These are phyloP conservation scores for Fraxinus greggii DNA, from an alignment of 305 asterid species.

Conservation along the genomic window DNA sequence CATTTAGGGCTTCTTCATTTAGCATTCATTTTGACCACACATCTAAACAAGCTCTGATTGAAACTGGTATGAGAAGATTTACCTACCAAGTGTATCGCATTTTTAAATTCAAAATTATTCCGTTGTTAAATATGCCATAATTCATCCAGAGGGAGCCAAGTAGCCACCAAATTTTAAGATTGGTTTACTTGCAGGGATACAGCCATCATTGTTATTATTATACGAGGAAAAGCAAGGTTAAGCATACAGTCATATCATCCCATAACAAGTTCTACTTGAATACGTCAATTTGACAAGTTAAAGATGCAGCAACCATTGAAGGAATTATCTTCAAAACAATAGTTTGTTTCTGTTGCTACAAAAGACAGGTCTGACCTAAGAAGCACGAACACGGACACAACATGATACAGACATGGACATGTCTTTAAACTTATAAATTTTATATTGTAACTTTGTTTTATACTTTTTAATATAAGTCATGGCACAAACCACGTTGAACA, in stretches of 20 bases:
- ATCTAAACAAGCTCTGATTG: not conserved
- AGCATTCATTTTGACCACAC: not conserved
- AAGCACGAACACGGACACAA: not conserved
- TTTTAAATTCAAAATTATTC: not conserved
- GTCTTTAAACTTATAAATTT: not conserved
- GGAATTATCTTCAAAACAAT: not conserved
- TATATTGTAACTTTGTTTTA: not conserved
- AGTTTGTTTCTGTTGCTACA: not conserved
- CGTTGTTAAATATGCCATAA: not conserved
- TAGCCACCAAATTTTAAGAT: not conserved
- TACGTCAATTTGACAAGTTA: not conserved
- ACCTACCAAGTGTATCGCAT: not conserved
- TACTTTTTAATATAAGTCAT: not conserved
- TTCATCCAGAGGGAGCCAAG: not conserved
- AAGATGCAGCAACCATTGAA: not conserved
- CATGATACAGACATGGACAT: not conserved
- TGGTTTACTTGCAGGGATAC: not conserved
- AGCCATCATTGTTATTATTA: not conserved
- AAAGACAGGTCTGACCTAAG: not conserved
- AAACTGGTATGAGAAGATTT: not conserved
- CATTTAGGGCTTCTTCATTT: not conserved
- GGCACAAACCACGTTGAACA: not conserved
- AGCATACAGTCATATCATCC: not conserved
- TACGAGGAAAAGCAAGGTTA: not conserved
- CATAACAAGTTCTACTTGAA: not conserved